Conservation (phyloP, 768 basidiomycete genomes). For the Naganishia vishniacii region DNA sequence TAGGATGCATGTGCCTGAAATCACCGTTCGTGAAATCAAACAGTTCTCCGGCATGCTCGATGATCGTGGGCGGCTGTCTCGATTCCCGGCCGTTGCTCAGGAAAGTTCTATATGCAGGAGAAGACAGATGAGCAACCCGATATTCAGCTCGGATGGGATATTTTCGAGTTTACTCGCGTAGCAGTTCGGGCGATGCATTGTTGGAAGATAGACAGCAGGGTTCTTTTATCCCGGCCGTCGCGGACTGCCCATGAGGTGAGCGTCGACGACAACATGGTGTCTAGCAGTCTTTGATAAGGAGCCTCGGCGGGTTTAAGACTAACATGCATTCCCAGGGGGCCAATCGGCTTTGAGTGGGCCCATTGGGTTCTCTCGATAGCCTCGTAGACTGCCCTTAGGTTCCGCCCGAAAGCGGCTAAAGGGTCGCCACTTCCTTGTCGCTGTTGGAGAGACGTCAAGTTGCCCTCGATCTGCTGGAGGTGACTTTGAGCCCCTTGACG, state of each 20-base stretch:
- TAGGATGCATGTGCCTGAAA: slow-evolving; percentile 59
- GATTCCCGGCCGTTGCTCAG: slow-evolving; percentile 55
- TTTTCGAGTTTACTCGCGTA: slow-evolving; percentile 23
- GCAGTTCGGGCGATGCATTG: slow-evolving; percentile 10
- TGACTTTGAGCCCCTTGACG: slow-evolving; percentile 42
- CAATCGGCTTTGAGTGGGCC: slow-evolving; percentile 43
- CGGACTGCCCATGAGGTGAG: slow-evolving; percentile 72
- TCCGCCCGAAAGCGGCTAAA: slow-evolving; percentile 41
- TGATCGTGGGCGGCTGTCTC: slow-evolving; percentile 29
- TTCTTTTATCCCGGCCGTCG: slow-evolving; percentile 59
- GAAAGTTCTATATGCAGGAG: slow-evolving; percentile 48
- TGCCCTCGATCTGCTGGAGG: slow-evolving; percentile 26
- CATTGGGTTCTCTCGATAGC: slow-evolving; percentile 41
- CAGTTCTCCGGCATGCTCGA: slow-evolving; percentile 59
- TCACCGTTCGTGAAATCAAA: slow-evolving; percentile 78
- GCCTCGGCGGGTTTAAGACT: slow-evolving; percentile 59
- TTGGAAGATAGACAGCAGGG: slow-evolving; percentile 56
- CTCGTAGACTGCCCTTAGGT: slow-evolving; percentile 33
- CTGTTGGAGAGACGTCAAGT: slow-evolving; percentile 39
- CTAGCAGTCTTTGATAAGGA: slow-evolving; percentile 66
- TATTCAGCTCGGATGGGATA: too few relatives aligned
- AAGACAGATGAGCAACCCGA: too few relatives aligned
- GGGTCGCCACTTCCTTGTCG: slow-evolving; percentile 44
- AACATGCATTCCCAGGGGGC: slow-evolving; percentile 72
- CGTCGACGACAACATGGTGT: slow-evolving; percentile 55